Evolutionary conservation across 345 rosid genomes (phyloP).

Genomic region (Melaleuca quinquenervia): DNA sequence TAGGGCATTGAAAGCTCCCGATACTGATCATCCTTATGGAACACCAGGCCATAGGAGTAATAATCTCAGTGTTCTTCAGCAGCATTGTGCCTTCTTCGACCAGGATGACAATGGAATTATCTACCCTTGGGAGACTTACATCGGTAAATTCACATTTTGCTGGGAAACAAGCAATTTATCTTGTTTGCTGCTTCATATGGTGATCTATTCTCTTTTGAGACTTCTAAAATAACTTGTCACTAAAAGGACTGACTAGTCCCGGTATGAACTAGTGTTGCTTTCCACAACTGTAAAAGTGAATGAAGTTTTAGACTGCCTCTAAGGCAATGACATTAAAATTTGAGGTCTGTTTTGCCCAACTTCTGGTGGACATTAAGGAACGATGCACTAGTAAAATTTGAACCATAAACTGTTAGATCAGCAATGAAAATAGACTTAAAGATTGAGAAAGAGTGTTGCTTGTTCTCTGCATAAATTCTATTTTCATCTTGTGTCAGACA

Average conservation of each 20-base stretch:
- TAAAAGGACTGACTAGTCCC: background rate
- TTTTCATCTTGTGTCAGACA: background rate
- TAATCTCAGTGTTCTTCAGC: conserved; percentile 69
- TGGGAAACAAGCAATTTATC: background rate
- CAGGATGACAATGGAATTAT: conserved; percentile 66
- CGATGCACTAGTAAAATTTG: background rate
- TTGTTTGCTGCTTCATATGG: background rate
- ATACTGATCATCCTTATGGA: conserved; percentile 52
- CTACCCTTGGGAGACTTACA: conserved; percentile 95
- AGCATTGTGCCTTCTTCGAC: conserved; percentile 84
- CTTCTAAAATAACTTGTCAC: background rate
- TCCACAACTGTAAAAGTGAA: background rate
- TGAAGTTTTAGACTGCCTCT: background rate
- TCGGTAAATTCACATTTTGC: conserved; percentile 23
- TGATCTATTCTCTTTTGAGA: background rate
- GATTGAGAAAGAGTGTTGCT: background rate
- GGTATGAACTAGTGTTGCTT: background rate
- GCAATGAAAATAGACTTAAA: background rate
- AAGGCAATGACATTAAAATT: background rate
- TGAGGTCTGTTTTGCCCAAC: background rate
- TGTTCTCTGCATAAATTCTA: background rate
- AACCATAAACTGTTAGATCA: background rate
- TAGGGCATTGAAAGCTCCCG: conserved; percentile 69
- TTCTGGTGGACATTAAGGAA: background rate
- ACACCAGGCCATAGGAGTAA: conserved; percentile 41